Base-by-base conservation (phyloP, 1,139 yeast genomes). In the Diutina siamensis region DNA sequence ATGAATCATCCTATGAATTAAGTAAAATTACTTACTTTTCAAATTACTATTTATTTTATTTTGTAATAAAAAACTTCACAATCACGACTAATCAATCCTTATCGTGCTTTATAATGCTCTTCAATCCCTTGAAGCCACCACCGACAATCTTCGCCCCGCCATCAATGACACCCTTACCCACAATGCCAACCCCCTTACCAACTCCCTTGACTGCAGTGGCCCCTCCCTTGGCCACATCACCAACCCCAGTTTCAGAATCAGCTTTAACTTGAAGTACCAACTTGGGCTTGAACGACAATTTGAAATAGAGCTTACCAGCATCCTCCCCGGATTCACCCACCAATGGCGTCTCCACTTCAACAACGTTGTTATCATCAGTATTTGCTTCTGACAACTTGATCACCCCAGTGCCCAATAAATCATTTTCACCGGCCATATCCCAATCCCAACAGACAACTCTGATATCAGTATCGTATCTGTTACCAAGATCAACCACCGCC, bases 401-500 rank as follows among this genome's bases (percentile, higher is more conserved):
- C 25, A 57, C 55, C n/a, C 81, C 87, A 33, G 65, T 65, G 48
- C 97, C 95, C 48, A 92, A 70, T 50, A 73, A 69, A 61, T 92
- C 97, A 61, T 92, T 94, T 51, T 80, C 86, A 27, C 84, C 79
- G 51, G 95, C 96, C 53, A 89, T 77, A 63, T 92, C 98, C 96
- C 97, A 89, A 60, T 92, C 98, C 55, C 61, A 72, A 31, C 85
- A 78, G 47, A 71, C 75, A 45, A 85, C 69, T 49, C 67, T 66
- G 48, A 89, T 62, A 3, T 63, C 61, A 12, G 87, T 76, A 57
- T 78, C 80, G 48, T 74, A 76, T 57, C 85, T 76, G 59, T 83
- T 75, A 35, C 66, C 59, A 21, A 83, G 76, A 22, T 71, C 68
- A 31, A 79, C 67, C 5, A 7, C 15, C 2, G 70, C 63, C 0